Evolutionary conservation across 2,329 filamentous ascomycete genomes (phyloP).

Genomic region (Stagonosporopsis rhizophila): DNA sequence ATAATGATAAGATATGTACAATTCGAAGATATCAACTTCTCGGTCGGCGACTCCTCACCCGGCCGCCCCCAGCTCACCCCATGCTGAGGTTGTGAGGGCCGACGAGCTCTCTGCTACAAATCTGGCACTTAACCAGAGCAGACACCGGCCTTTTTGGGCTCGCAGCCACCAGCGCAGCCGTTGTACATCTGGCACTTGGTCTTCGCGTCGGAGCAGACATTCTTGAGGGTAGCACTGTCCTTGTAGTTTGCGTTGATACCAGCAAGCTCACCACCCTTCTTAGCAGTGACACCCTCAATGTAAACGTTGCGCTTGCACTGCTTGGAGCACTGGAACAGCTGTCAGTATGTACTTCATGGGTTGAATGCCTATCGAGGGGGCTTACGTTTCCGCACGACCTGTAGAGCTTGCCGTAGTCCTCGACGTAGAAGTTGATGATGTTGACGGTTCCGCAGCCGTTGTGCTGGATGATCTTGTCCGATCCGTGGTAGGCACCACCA

Average conservation of each 20-base stretch:
- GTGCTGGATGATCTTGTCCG: slow-evolving; percentile 52
- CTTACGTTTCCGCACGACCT: slow-evolving; percentile 53
- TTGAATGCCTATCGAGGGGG: background rate
- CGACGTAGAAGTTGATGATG: slow-evolving; percentile 44
- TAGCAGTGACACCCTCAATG: slow-evolving; percentile 52
- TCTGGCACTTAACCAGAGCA: slow-evolving; percentile 29
- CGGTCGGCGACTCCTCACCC: background rate
- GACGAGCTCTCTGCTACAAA: background rate
- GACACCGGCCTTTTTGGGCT: slow-evolving; percentile 34
- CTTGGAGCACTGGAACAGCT: slow-evolving; percentile 47
- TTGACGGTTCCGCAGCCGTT: slow-evolving; percentile 50
- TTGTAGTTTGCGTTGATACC: slow-evolving; percentile 60
- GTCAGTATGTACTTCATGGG: background rate
- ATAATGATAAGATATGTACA: slow-evolving; percentile 1
- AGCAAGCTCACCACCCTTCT: slow-evolving; percentile 51
- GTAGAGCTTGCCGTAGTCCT: slow-evolving; percentile 51
- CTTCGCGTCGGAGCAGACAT: slow-evolving; percentile 34
- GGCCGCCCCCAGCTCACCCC: background rate
- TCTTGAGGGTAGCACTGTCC: slow-evolving; percentile 53
- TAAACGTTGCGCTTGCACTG: slow-evolving; percentile 53
- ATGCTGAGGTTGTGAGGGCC: background rate
- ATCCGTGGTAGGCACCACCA: slow-evolving; percentile 48
- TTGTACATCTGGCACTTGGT: slow-evolving; percentile 39
- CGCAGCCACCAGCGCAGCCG: slow-evolving; percentile 37
- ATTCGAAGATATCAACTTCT: background rate